phyloP scores from a whole-genome alignment of 1,284 basidiomycete species.

The Cutaneotrichosporon sp. region DNA sequence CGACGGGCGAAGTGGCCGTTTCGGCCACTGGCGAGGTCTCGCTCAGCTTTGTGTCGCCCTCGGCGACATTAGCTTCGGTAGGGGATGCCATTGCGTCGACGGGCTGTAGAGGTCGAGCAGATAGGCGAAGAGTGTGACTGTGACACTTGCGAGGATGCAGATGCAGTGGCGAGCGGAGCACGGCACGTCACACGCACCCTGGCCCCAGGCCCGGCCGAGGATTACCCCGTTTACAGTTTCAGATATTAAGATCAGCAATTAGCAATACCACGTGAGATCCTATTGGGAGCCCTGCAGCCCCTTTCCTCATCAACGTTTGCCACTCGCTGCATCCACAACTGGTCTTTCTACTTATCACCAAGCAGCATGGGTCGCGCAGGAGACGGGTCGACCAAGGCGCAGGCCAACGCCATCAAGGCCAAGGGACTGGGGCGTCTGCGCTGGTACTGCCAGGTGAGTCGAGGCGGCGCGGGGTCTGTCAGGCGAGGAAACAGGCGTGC shows the following conservation, averaged over 20 bases:
- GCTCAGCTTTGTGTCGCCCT: not conserved
- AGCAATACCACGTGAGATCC: not conserved
- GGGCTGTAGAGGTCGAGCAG: not conserved
- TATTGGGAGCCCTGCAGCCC: no score
- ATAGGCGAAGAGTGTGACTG: not conserved
- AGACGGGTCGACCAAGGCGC: conserved; percentile 84
- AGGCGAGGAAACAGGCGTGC: no score
- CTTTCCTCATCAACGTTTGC: no score
- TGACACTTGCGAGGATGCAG: not conserved
- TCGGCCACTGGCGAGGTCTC: not conserved
- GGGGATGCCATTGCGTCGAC: not conserved
- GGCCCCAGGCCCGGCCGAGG: no score
- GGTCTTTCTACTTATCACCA: not conserved
- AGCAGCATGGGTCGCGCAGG: conserved; percentile 45
- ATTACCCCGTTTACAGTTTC: no score
- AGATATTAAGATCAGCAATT: no score
- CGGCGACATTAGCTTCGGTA: not conserved
- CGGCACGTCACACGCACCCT: no score
- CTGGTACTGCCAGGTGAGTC: conserved; percentile 79
- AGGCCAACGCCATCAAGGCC: conserved; percentile 93
- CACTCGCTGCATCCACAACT: not conserved
- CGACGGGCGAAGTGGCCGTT: not conserved
- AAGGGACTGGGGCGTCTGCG: conserved; percentile 87
- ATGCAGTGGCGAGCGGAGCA: no score
- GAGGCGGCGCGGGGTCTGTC: no score